Conservation (phyloP, 1,284 basidiomycete genomes). For the Cryptococcus sp. region DNA sequence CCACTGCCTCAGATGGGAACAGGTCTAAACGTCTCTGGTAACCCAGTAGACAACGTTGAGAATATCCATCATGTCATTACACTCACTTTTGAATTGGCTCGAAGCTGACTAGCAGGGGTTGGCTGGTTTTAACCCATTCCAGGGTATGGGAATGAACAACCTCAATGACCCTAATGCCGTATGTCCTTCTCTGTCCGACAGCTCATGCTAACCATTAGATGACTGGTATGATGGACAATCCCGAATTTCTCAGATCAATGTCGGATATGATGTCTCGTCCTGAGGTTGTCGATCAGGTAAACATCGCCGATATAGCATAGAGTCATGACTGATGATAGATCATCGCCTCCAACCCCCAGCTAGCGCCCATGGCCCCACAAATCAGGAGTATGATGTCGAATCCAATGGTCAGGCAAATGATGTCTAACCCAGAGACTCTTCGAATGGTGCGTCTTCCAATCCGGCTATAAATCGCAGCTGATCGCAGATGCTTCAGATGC, state of each 20-base stretch:
- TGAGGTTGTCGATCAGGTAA: slow-evolving; percentile 67
- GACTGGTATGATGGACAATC: slow-evolving; percentile 76
- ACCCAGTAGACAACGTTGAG: slow-evolving; percentile 56
- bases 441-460: slow-evolving; percentile 25
- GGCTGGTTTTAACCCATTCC: slow-evolving; percentile 75
- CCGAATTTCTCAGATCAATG: slow-evolving; percentile 63
- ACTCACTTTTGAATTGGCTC: not conserved
- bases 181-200: not conserved
- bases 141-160: slow-evolving; percentile 73
- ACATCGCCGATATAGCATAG: not conserved
- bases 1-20: slow-evolving; percentile 70
- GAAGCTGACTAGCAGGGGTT: slow-evolving; percentile 29
- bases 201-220: slow-evolving; percentile 55
- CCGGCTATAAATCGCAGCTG: slow-evolving; percentile 3
- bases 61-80: slow-evolving; percentile 41
- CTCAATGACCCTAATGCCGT: slow-evolving; percentile 86
- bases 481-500: slow-evolving; percentile 71
- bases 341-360: slow-evolving; percentile 73
- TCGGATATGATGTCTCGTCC: slow-evolving; percentile 67
- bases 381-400: slow-evolving; percentile 73
- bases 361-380: slow-evolving; percentile 72
- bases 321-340: slow-evolving; percentile 48
- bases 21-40: slow-evolving; percentile 60
- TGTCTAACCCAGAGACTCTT: slow-evolving; percentile 52
- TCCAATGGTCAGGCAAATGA: slow-evolving; percentile 74